Base-by-base conservation (phyloP, 164 flowering plant species). In the Chimonanthus praecox region DNA sequence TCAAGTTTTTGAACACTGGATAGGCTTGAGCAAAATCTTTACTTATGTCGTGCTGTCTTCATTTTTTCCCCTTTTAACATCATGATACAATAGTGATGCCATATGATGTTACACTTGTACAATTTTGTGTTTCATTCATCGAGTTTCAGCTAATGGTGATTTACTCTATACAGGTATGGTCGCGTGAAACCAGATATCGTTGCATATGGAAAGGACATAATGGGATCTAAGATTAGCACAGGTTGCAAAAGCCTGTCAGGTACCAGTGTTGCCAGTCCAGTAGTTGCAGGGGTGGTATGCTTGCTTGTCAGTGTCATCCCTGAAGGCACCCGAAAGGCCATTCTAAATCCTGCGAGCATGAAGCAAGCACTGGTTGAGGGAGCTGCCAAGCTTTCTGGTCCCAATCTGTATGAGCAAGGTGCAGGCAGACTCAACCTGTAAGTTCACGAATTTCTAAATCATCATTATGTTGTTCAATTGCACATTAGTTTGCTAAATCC, bases 191-290 rank as follows among this genome's bases (percentile, higher is more conserved):
- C 99, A 58, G 99, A 96, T 80, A 83, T 96, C 74, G 99, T 96
- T 61, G 99, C 99, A 76, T 96, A 96, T 88, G 99, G 99, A 68
- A 83, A 91, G 65, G 99, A 96, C 48, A 96, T 96, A 50, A 89
- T 92, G 97, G 99, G 98, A 62, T 94, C 99, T 71, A 96, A 90
- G 84, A 96, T 93, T 71, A 96, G 98, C 82, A 89, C 99, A 60
- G 98, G 98, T 61, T 96, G 99, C 80, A 96, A 90, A 84, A 96
- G 92, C 81, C 89, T 96, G 69, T 96, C 99, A n/a, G 99, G 99
- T 13, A 96, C 99, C 58, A 96, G 99, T 74, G 99, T 96, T 69
- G 99, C 99, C 47, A 95, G 99, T 82, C 99, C 99, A 64, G 99
- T 96, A 18, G 99, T 94, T 81, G 98, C 99, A 68, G 97, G 98